A percentile compares a stretch with the other conserved stretches of the same genome.
These are phyloP conservation scores for Candida taoyuanica DNA, from an alignment of 805 yeast species.

Conservation along the genomic window DNA sequence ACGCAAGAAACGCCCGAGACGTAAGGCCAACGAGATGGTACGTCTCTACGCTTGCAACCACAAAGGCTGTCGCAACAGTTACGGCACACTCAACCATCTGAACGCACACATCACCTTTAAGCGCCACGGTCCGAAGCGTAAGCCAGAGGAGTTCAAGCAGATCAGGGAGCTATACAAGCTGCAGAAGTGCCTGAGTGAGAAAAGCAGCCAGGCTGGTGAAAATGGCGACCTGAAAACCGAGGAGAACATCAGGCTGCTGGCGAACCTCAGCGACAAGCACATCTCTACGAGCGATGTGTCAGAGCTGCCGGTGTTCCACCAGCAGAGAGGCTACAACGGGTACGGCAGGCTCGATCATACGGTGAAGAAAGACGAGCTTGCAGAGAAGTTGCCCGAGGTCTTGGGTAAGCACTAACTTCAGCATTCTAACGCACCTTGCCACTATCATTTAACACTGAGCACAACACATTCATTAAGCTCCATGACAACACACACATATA, in stretches of 20 bases:
- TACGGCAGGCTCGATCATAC: slow-evolving; percentile 27
- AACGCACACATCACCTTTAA: slow-evolving; percentile 53
- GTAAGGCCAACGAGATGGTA: slow-evolving; percentile 52
- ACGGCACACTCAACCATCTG: slow-evolving; percentile 56
- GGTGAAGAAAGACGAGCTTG: slow-evolving; percentile 16
- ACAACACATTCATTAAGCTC: too few species aligned
- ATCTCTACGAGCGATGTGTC: slow-evolving; percentile 6
- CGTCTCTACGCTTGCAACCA: slow-evolving; percentile 47
- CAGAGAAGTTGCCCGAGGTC: slow-evolving; percentile 7
- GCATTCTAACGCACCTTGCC: too few species aligned
- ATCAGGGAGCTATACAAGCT: slow-evolving; percentile 41
- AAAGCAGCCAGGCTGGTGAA: slow-evolving; percentile 3
- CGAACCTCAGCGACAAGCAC: slow-evolving; percentile 17
- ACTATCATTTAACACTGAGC: too few species aligned
- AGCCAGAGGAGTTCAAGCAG: slow-evolving; percentile 50
- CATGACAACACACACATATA: too few species aligned
- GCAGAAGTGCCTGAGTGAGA: slow-evolving; percentile 31
- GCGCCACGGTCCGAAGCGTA: slow-evolving; percentile 49
- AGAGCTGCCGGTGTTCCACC: slow-evolving; percentile 24
- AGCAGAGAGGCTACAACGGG: slow-evolving; percentile 28
- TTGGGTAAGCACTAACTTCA: neutral
- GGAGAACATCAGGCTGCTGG: slow-evolving; percentile 13
- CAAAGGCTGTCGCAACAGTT: slow-evolving; percentile 45
- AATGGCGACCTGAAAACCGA: slow-evolving; percentile 4
- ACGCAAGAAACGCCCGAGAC: slow-evolving; percentile 43